Evolutionary conservation across 2,329 filamentous ascomycete genomes (phyloP).

Genomic region (Beauveria asiatica): DNA sequence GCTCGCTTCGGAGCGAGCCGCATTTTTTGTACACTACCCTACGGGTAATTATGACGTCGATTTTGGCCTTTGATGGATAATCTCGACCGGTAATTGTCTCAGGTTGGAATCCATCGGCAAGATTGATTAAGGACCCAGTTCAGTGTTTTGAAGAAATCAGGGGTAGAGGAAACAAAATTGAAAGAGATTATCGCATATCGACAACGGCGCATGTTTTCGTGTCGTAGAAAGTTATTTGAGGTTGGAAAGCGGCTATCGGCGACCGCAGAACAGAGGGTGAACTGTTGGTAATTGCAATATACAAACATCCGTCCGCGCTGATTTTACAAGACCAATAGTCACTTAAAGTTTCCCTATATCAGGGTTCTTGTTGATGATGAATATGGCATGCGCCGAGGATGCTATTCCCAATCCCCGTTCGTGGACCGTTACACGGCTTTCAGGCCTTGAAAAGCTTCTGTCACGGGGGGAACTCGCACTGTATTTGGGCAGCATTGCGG

Average conservation of each 20-base stretch:
- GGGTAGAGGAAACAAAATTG: neutral
- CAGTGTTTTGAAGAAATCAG: neutral
- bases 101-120: neutral
- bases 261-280: no score
- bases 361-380: no score
- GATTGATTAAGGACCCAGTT: neutral
- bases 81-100: neutral
- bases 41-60: neutral
- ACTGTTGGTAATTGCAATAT: no score
- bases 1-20: neutral
- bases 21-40: neutral
- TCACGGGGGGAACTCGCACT: neutral
- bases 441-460: neutral
- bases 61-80: neutral
- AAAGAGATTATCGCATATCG: no score
- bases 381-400: no score
- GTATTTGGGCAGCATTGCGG: neutral
- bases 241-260: no score
- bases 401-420: no score
- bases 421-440: neutral
- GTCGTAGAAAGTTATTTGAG: no score
- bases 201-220: no score
- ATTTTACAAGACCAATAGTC: no score
- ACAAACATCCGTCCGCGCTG: no score
- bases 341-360: neutral